These are phyloP conservation scores for Endocalyx cinctus DNA, from an alignment of 2,329 filamentous ascomycete species.

Conservation along the genomic window DNA sequence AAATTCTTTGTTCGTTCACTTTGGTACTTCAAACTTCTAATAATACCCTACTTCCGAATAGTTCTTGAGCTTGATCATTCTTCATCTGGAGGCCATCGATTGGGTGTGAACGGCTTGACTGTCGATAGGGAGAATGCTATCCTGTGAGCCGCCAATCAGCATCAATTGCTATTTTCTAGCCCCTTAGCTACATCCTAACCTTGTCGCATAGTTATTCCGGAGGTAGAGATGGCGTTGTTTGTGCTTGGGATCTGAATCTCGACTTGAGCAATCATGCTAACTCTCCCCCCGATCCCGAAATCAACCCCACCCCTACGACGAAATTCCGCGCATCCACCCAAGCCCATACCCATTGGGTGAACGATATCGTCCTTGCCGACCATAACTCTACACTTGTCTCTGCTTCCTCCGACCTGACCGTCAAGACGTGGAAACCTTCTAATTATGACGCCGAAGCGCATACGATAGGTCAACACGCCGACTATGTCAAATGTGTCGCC, in stretches of 20 bases:
- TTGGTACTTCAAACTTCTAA: no score
- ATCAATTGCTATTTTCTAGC: not conserved
- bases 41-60: no score
- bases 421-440: constrained; percentile 85
- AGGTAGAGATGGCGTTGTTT: constrained; percentile 90
- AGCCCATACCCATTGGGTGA: constrained; percentile 94
- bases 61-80: constrained; percentile 57
- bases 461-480: constrained; percentile 86
- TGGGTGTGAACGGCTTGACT: constrained; percentile 91
- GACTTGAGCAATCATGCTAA: constrained; percentile 44
- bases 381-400: constrained; percentile 77
- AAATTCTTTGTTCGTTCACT: no score
- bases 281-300: constrained; percentile 22
- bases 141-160: constrained; percentile 56
- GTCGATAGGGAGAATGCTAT: constrained; percentile 80
- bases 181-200: constrained; percentile 9
- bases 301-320: constrained; percentile 43
- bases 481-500: constrained; percentile 94
- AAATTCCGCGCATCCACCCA: constrained; percentile 58
- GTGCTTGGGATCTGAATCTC: constrained; percentile 86
- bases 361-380: constrained; percentile 79
- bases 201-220: constrained; percentile 72
- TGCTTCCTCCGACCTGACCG: constrained; percentile 87
- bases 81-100: constrained; percentile 72
- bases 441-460: constrained; percentile 62